These are phyloP conservation scores for Thamnidium elegans DNA, from an alignment of 192 early-diverging fungal species.

Conservation along the genomic window DNA sequence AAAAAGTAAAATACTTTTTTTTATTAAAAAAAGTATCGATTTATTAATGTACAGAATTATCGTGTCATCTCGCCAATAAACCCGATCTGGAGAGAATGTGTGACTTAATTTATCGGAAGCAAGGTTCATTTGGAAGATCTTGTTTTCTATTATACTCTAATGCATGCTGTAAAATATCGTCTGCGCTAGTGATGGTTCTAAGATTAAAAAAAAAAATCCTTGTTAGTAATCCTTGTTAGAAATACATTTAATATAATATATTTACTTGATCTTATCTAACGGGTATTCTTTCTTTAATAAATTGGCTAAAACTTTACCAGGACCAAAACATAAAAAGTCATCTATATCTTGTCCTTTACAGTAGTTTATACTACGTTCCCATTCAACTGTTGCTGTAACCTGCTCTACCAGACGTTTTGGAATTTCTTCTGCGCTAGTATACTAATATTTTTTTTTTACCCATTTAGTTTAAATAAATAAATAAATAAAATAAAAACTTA, in stretches of 20 bases:
- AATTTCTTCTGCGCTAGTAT: constrained; percentile 51
- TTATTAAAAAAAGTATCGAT: neutral
- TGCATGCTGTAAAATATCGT: constrained; percentile 29
- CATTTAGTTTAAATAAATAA: neutral
- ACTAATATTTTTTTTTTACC: constrained; percentile 13
- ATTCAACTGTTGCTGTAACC: constrained; percentile 83
- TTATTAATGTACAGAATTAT: neutral
- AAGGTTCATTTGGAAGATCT: constrained; percentile 1
- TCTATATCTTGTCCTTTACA: constrained; percentile 76
- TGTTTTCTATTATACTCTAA: constrained; percentile 13
- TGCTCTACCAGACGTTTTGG: constrained; percentile 69
- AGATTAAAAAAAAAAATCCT: neutral
- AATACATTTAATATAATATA: constrained; percentile 32
- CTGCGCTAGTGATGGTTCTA: constrained; percentile 36
- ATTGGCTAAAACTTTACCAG: constrained; percentile 86
- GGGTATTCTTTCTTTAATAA: constrained; percentile 85
- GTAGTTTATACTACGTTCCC: constrained; percentile 82
- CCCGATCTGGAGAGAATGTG: constrained; percentile 1
- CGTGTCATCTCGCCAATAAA: constrained; percentile 1
- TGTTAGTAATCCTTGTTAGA: neutral
- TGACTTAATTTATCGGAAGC: neutral
- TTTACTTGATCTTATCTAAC: constrained; percentile 61
- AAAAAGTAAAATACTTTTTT: neutral
- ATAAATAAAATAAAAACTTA: constrained; percentile 36
- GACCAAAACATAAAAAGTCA: constrained; percentile 86